Percentiles rank a stretch among this genome's conserved stretches.
Evolutionary conservation across 768 basidiomycete genomes (phyloP).

Genomic region (Amanita pseudoporphyria): DNA sequence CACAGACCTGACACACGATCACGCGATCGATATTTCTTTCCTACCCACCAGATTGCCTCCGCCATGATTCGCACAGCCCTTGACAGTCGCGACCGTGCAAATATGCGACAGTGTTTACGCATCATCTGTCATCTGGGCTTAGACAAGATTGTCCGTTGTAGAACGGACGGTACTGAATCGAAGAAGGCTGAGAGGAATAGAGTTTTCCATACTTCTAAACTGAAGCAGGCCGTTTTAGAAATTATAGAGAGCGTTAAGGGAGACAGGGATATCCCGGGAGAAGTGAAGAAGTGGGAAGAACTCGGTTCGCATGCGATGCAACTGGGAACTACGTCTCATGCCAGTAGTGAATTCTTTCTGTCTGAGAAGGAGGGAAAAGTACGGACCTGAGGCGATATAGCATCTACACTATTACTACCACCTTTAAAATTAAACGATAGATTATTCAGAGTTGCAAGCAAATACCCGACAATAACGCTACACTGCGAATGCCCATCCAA

Average conservation of each 20-base stretch:
- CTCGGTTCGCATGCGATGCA: background rate
- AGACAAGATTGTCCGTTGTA: slow-evolving; percentile 22
- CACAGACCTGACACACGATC: slow-evolving; percentile 34
- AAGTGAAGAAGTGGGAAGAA: slow-evolving; percentile 1
- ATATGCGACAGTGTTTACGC: slow-evolving; percentile 49
- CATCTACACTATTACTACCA: too few species aligned
- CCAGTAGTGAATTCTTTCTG: background rate
- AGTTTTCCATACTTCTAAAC: slow-evolving; percentile 35
- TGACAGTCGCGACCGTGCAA: slow-evolving; percentile 29
- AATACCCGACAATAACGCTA: too few species aligned
- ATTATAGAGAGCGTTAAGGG: slow-evolving; percentile 18
- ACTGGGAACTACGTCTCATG: background rate
- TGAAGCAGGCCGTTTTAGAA: slow-evolving; percentile 35
- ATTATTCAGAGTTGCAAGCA: too few species aligned
- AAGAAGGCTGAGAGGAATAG: slow-evolving; percentile 23
- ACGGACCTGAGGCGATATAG: too few species aligned
- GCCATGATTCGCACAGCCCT: slow-evolving; percentile 50
- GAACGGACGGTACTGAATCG: slow-evolving; percentile 14
- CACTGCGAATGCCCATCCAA: background rate
- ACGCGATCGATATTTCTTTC: slow-evolving; percentile 33
- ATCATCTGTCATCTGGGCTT: slow-evolving; percentile 41
- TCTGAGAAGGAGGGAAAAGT: background rate
- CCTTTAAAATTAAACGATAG: too few species aligned
- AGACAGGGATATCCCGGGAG: background rate
- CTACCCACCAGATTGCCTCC: slow-evolving; percentile 46